Evolutionary conservation across 2,329 filamentous ascomycete species (phyloP).

Genomic region (Biscogniauxia sp.): DNA sequence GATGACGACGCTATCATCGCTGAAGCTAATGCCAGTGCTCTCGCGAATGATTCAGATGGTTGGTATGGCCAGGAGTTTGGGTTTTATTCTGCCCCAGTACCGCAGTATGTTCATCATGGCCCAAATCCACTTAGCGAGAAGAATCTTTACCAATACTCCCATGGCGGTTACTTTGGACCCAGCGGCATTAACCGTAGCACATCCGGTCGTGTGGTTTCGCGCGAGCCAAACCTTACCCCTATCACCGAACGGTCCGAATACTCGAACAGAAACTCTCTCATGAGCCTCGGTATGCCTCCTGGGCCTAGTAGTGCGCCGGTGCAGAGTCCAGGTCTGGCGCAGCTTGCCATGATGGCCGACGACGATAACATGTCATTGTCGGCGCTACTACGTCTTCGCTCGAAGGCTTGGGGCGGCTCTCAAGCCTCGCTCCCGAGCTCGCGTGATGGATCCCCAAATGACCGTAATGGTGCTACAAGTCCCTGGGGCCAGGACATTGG

Average conservation of each 20-base stretch:
- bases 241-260: conserved; percentile 97
- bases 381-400: conserved; percentile 69
- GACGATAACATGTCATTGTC: conserved; percentile 73
- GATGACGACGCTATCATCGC: conserved; percentile 92
- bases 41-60: conserved; percentile 88
- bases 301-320: conserved; percentile 50
- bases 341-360: conserved; percentile 67
- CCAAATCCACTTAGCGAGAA: conserved; percentile 33
- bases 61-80: conserved; percentile 97
- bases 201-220: conserved; percentile 71
- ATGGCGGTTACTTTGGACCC: conserved; percentile 87
- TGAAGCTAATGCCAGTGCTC: conserved; percentile 87
- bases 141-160: conserved; percentile 59
- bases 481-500: conserved; percentile 38
- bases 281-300: conserved; percentile 64
- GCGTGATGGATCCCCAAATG: conserved; percentile 35
- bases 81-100: conserved; percentile 72
- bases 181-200: conserved; percentile 67
- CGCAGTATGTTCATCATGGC: conserved; percentile 25
- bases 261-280: conserved; percentile 88
- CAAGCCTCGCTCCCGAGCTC: conserved; percentile 68
- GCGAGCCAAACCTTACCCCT: conserved; percentile 89
- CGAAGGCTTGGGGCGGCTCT: conserved; percentile 77
- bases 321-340: conserved; percentile 71
- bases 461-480: conserved; percentile 45